Evolutionary conservation across 768 basidiomycete species (phyloP).

Genomic region (Mycena epipterygia): DNA sequence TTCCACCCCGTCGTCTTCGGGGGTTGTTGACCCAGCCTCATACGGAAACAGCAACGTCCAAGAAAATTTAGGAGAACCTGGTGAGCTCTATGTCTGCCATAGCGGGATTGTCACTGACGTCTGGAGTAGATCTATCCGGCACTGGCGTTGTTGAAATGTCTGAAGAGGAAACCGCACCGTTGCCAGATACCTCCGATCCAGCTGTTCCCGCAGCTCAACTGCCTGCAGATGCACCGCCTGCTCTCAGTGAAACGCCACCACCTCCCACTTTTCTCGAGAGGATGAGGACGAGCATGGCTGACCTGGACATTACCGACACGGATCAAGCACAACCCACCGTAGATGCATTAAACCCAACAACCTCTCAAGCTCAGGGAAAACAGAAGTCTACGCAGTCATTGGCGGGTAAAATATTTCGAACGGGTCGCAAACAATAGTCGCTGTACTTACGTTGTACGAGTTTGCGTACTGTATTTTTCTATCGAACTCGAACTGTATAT

Average conservation of each 20-base stretch:
- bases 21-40: too few relatives aligned
- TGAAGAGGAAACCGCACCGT: background rate
- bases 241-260: background rate
- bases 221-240: background rate
- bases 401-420: too few relatives aligned
- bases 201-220: constrained; percentile 4
- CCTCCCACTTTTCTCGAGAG: constrained; percentile 13
- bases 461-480: too few relatives aligned
- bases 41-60: background rate
- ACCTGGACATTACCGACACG: constrained; percentile 8
- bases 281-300: constrained; percentile 27
- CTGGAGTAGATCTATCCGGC: background rate
- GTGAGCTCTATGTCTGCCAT: background rate
- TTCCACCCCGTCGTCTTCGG: background rate
- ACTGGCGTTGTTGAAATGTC: background rate
- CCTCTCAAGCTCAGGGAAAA: background rate
- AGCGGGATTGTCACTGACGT: background rate
- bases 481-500: too few relatives aligned
- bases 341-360: background rate
- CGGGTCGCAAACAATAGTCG: too few relatives aligned
- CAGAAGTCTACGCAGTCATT: background rate
- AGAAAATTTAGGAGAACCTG: background rate
- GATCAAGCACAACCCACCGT: background rate
- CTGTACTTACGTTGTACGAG: too few relatives aligned
- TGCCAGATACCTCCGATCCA: background rate